Conservation (phyloP, 2,329 filamentous ascomycete species). For the Arthrobotrys sinensis region DNA sequence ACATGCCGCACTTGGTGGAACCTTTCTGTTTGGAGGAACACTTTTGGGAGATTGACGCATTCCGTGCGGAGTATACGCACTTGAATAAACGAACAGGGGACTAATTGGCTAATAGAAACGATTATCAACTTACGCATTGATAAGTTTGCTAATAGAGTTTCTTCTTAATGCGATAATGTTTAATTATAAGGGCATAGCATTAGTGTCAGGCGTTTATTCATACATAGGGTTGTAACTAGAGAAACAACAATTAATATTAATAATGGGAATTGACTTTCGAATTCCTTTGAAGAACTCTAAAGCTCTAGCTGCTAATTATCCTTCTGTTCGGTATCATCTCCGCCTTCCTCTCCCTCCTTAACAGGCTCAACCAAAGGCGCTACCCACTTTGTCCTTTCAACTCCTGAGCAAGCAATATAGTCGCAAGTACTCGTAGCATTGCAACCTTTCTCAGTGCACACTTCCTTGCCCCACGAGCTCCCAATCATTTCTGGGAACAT, state of each 20-base stretch:
- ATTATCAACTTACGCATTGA: neutral
- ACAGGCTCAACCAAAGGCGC: neutral
- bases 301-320: neutral
- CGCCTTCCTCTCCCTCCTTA: neutral
- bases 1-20: neutral
- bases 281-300: neutral
- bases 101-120: neutral
- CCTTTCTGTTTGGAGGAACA: neutral
- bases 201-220: neutral
- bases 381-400: slow-evolving; percentile 45
- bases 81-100: neutral
- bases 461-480: slow-evolving; percentile 31
- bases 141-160: neutral
- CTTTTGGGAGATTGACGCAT: neutral
- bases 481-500: slow-evolving; percentile 28
- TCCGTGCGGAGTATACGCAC: neutral
- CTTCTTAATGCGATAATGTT: slow-evolving; percentile 3
- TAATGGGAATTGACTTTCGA: neutral
- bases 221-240: neutral
- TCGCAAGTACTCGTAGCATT: slow-evolving; percentile 40
- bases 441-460: slow-evolving; percentile 48
- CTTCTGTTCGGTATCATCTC: neutral
- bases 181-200: neutral
- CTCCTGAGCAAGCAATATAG: slow-evolving; percentile 42
- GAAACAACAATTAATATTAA: slow-evolving; percentile 1